A percentile compares a stretch with the other conserved stretches of the same genome.
phyloP scores from a whole-genome alignment of 2,329 filamentous ascomycete species.

The Didymella glomerata region DNA sequence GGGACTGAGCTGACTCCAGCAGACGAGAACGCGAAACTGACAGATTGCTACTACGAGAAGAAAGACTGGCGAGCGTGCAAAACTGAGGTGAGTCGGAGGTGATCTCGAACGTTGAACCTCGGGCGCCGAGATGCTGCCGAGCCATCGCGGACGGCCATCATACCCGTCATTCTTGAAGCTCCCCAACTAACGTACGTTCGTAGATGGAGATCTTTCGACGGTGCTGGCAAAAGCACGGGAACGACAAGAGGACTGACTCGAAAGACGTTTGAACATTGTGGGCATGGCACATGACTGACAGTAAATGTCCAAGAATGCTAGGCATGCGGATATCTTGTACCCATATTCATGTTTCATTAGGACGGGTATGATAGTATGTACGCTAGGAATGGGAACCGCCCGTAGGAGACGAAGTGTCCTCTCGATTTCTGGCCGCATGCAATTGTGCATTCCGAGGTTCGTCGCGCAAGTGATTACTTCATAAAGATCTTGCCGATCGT shows the following conservation, averaged over 20 bases:
- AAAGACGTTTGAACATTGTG: slow-evolving; percentile 68
- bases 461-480: not conserved
- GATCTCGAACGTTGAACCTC: slow-evolving; percentile 19
- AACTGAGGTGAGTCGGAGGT: slow-evolving; percentile 73
- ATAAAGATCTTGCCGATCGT: slow-evolving; percentile 4
- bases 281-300: not conserved
- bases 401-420: not conserved
- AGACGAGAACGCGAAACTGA: slow-evolving; percentile 92
- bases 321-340: not conserved
- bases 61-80: slow-evolving; percentile 94
- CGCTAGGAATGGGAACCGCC: slow-evolving; percentile 4
- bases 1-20: slow-evolving; percentile 3
- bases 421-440: not conserved
- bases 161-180: not conserved
- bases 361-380: slow-evolving; percentile 15
- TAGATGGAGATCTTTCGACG: slow-evolving; percentile 90
- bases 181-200: slow-evolving; percentile 3
- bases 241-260: slow-evolving; percentile 80
- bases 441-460: not conserved
- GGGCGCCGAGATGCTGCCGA: slow-evolving; percentile 42
- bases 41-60: slow-evolving; percentile 94
- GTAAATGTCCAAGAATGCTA: not conserved
- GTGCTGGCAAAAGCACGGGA: slow-evolving; percentile 92
- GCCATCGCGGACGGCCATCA: slow-evolving; percentile 15
- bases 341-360: slow-evolving; percentile 12